Percentiles rank a stretch among this genome's conserved stretches.
phyloP scores from a whole-genome alignment of 495 filamentous ascomycete species.

The Hypoxylon cercidicola region DNA sequence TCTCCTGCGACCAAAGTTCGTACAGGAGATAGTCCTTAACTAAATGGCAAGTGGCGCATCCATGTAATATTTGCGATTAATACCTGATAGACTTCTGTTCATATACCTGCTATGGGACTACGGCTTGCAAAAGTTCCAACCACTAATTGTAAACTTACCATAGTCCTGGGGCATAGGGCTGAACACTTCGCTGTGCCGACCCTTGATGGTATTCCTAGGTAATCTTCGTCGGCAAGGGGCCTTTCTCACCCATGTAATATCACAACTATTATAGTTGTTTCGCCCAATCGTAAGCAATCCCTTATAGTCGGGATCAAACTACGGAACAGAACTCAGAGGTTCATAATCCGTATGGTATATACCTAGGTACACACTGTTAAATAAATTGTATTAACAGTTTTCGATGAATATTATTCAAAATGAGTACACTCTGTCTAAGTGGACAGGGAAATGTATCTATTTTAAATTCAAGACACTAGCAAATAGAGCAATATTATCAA shows the following conservation, averaged over 20 bases:
- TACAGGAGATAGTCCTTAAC: background rate
- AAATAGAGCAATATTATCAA: too few species aligned
- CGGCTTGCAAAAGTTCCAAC: constrained; percentile 2
- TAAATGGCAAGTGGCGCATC: background rate
- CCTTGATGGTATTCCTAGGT: constrained; percentile 27
- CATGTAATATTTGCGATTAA: constrained; percentile 5
- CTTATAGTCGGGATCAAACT: constrained; percentile 34
- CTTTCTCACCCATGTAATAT: constrained; percentile 37
- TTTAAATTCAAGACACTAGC: too few species aligned
- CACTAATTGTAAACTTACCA: constrained; percentile 21
- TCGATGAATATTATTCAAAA: too few species aligned
- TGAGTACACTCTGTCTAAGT: too few species aligned
- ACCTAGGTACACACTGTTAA: too few species aligned
- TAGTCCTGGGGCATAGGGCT: constrained; percentile 41
- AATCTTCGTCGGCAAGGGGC: constrained; percentile 23
- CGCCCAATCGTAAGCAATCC: constrained; percentile 32
- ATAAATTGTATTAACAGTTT: too few species aligned
- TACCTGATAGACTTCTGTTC: background rate
- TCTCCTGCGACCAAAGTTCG: background rate
- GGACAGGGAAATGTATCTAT: too few species aligned
- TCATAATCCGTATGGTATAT: too few species aligned
- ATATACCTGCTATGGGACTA: constrained; percentile 3
- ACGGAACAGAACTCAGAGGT: background rate
- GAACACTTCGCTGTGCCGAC: constrained; percentile 25
- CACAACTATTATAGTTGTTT: constrained; percentile 25